These are phyloP conservation scores for Thielaviopsis ethacetica DNA, from an alignment of 2,329 filamentous ascomycete species.

Conservation along the genomic window DNA sequence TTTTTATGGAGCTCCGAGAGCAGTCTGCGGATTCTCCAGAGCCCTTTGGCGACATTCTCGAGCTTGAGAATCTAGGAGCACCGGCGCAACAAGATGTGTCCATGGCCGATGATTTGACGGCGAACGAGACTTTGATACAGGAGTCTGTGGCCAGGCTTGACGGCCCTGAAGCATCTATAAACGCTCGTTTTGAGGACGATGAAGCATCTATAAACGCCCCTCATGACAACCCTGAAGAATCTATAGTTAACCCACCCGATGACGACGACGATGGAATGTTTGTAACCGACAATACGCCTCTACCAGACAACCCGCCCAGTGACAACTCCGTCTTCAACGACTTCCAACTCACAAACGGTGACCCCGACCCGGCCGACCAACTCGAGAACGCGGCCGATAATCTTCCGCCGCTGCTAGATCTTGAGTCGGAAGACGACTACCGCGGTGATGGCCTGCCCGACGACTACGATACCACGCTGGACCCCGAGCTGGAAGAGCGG, in stretches of 20 bases:
- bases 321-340: background rate
- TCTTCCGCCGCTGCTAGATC: slow-evolving; percentile 3
- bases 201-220: no score
- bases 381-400: background rate
- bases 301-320: slow-evolving; percentile 13
- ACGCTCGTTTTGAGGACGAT: no score
- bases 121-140: background rate
- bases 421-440: slow-evolving; percentile 10
- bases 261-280: background rate
- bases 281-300: background rate
- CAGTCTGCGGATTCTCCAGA: slow-evolving; percentile 6
- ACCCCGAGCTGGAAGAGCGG: slow-evolving; percentile 2
- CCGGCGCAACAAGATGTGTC: slow-evolving; percentile 3
- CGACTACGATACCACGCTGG: slow-evolving; percentile 2
- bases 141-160: background rate
- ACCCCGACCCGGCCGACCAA: background rate
- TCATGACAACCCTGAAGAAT: no score
- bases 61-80: slow-evolving; percentile 6
- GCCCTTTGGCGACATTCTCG: slow-evolving; percentile 10
- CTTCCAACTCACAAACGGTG: background rate
- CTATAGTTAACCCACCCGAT: background rate
- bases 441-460: slow-evolving; percentile 5
- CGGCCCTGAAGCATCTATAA: no score
- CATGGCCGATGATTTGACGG: slow-evolving; percentile 2
- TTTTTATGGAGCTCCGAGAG: background rate